Evolutionary conservation across 768 basidiomycete species (phyloP).

Genomic region (Boletellus ananas): DNA sequence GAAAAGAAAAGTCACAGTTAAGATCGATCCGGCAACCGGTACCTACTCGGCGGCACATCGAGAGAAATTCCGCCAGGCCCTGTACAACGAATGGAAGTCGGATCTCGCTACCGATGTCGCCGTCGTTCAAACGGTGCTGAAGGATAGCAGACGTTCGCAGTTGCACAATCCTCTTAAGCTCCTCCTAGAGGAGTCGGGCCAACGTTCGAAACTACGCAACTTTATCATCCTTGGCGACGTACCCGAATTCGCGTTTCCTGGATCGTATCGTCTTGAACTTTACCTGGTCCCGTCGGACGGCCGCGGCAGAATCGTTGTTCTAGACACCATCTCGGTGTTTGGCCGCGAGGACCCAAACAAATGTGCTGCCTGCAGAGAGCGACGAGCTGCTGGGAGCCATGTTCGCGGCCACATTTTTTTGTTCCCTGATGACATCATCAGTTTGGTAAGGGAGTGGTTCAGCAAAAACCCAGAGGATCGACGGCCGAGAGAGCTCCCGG

Average conservation of each 20-base stretch:
- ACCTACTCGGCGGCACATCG: background rate
- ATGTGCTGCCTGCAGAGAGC: slow-evolving; percentile 11
- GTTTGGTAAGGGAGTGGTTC: too few relatives aligned
- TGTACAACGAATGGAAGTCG: background rate
- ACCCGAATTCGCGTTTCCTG: slow-evolving; percentile 16
- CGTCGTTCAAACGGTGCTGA: background rate
- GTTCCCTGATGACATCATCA: too few relatives aligned
- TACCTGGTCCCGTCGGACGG: slow-evolving; percentile 2
- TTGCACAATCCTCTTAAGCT: too few relatives aligned
- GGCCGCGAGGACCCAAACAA: slow-evolving; percentile 3
- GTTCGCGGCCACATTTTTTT: slow-evolving; percentile 14
- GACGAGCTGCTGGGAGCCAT: slow-evolving; percentile 7
- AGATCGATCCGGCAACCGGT: too few relatives aligned
- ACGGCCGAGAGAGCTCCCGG: too few relatives aligned
- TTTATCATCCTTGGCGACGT: slow-evolving; percentile 2
- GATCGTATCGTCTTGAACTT: slow-evolving; percentile 18
- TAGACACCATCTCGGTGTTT: slow-evolving; percentile 16
- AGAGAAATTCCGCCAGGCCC: background rate
- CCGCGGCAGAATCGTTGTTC: too few relatives aligned
- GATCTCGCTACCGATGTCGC: background rate
- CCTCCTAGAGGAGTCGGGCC: background rate
- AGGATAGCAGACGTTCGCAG: too few relatives aligned
- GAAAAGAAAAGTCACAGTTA: too few relatives aligned
- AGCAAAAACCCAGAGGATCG: too few relatives aligned
- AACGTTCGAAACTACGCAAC: slow-evolving; percentile 1